Evolutionary conservation across 441 rosid species (phyloP).

Genomic region (Eutrema salsugineum): DNA sequence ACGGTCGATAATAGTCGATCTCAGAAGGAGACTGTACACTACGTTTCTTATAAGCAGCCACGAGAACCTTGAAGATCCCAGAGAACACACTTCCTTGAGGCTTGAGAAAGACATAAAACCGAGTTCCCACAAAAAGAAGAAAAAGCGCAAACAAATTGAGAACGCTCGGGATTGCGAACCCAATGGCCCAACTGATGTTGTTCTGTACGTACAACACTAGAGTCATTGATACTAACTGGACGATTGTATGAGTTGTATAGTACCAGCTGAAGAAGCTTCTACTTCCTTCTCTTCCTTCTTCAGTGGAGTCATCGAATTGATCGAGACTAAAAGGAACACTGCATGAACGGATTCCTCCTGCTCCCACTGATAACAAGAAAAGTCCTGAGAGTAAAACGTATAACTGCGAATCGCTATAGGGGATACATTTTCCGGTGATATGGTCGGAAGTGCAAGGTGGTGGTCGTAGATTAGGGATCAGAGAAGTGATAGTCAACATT

Average conservation of each 20-base stretch:
- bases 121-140: constrained; percentile 54
- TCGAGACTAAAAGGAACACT: constrained; percentile 85
- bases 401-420: constrained; percentile 38
- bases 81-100: constrained; percentile 67
- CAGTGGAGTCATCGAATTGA: constrained; percentile 70
- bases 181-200: constrained; percentile 70
- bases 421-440: constrained; percentile 31
- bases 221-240: constrained; percentile 54
- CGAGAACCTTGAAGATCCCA: constrained; percentile 48
- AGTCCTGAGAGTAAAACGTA: constrained; percentile 47
- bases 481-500: constrained; percentile 56
- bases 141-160: constrained; percentile 51
- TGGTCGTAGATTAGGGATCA: constrained; percentile 65
- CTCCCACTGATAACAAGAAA: constrained; percentile 52
- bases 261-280: constrained; percentile 84
- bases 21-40: constrained; percentile 30
- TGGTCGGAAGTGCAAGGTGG: constrained; percentile 36
- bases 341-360: constrained; percentile 81
- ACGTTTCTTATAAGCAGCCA: constrained; percentile 55
- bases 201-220: constrained; percentile 71
- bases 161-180: constrained; percentile 63
- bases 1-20: constrained; percentile 46
- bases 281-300: constrained; percentile 66
- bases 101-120: constrained; percentile 48
- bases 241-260: constrained; percentile 60